Conservation (phyloP, 169 alveolate genomes). For the Perkinsus marinus region DNA sequence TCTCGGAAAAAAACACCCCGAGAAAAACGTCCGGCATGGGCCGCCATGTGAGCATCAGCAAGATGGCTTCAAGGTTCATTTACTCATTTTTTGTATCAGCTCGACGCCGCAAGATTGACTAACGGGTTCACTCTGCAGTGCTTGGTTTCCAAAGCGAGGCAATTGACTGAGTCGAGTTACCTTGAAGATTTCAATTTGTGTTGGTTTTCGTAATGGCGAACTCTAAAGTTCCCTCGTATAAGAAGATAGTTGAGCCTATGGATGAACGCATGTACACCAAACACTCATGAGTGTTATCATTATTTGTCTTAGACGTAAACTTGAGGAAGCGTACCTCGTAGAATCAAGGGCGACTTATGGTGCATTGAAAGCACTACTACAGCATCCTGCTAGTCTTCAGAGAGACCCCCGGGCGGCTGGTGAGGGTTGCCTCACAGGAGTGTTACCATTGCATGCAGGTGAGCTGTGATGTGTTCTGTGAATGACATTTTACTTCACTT, state of each 20-base stretch:
- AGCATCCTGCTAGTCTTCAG: neutral
- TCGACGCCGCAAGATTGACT: neutral
- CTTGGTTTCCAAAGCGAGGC: neutral
- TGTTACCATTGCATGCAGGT: neutral
- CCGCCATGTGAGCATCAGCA: neutral
- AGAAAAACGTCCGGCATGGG: neutral
- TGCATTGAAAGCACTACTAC: neutral
- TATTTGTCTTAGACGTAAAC: neutral
- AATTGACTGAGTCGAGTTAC: neutral
- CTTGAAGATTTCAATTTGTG: too few relatives aligned
- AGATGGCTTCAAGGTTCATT: neutral
- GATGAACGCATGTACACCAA: neutral
- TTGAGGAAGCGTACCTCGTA: neutral
- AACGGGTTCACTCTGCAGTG: neutral
- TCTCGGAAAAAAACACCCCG: neutral
- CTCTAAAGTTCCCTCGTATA: neutral
- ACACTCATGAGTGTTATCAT: neutral
- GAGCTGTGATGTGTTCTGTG: neutral
- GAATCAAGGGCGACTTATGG: neutral
- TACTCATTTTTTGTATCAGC: neutral
- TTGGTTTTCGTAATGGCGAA: too few relatives aligned
- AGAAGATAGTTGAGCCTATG: neutral
- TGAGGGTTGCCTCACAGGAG: neutral
- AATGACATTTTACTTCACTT: neutral
- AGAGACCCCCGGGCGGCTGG: neutral